Base-by-base conservation (phyloP, 345 rosid genomes). In the Syzygium oleosum region DNA sequence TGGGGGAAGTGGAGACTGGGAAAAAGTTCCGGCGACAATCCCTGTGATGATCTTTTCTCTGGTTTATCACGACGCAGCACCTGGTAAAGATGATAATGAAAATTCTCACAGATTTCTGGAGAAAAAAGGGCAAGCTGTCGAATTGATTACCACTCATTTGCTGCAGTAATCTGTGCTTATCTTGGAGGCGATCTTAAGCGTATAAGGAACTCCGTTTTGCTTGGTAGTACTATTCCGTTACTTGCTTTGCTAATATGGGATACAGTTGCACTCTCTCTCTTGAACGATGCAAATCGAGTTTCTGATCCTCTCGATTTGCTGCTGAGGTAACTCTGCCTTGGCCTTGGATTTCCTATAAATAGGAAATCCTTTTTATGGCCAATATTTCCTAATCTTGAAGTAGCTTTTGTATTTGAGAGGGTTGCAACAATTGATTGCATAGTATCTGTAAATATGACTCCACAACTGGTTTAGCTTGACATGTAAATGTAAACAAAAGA, bases 141-240 rank as follows among this genome's bases (percentile, higher is more conserved):
- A 22, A 52, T 53, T 77, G n/a, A 31, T 79, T 9, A 51, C 53
- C 2, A 4, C 59, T 58, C 27, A 49, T 86, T 31, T 85, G 25
- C 85, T 91, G 87, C 92, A 94, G 97, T 94, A 78, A 91, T 94
- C 43, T 95, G 95, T 92, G 97, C 94, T 53, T 94, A 93, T 87
- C 88, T 95, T 91, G 95, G 93, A 84, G 92, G 93, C 78, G 97
- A 95, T 52, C 91, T 94, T 65, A 49, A 41, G 13, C 85, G 96
- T 83, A 86, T 95, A 68, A 91, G 96, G 89, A 89, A 87, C 84
- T 92, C 96, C 29, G 84, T 91, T 88, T 85, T 94, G 85, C 84
- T 94, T 73, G 97, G 97, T 53, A 94, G 96, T 86, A 56, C 91
- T 68, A 90, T 94, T 85, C 97, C 96, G 13, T 78, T 95, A 88